Evolutionary conservation across 768 basidiomycete species (phyloP), one percentile per base, ranked within the genome.

Genomic region (Neoboletus subvelutipes): DNA sequence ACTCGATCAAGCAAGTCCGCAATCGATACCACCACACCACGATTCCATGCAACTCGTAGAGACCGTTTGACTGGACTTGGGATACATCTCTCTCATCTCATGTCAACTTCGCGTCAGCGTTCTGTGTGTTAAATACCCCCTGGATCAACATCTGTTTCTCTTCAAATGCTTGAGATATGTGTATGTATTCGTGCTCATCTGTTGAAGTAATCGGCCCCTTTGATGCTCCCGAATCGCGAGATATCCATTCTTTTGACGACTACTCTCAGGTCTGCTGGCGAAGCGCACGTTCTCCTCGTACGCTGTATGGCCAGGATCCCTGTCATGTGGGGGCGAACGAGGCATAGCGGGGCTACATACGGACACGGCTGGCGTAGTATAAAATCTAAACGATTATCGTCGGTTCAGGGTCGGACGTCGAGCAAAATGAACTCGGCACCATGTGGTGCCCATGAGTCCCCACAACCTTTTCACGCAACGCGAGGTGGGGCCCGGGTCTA

Each of bases 1-100:
- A 31, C 61, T 71, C 42, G 69, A 72, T 58, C 71, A 68, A 47
- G 52, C 59, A 5, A 70, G 58, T 40, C 58, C 67, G 0, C 54
- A 64, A 20, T 50, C 56, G 4, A 55, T n/a, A 40, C 47, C 46
- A 13, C 49, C 26, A 3, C 48, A 37, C 11, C 18, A n/a, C 13
- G 43, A 49, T 36, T 18, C 40, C 39, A 45, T 51, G 2, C 56
- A 43, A 4, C 37, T 52, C 36, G 45, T 49, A 22, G 57, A 56
- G 54, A 51, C 33, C 17, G 41, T 52, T 20, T 67, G 53, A 66
- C 41, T 28, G 22, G 17, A 13, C 41, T 37, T 1, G 53, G 12
- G n/a, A 41, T 18, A 42, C 12, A 20, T 48, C 17, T 56, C 41
- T 31, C 5, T 36, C 18, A 31, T 31, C 3, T 17, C 20, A 17